phyloP scores from a whole-genome alignment of 495 filamentous ascomycete genomes.

The Tuber magnatum region DNA sequence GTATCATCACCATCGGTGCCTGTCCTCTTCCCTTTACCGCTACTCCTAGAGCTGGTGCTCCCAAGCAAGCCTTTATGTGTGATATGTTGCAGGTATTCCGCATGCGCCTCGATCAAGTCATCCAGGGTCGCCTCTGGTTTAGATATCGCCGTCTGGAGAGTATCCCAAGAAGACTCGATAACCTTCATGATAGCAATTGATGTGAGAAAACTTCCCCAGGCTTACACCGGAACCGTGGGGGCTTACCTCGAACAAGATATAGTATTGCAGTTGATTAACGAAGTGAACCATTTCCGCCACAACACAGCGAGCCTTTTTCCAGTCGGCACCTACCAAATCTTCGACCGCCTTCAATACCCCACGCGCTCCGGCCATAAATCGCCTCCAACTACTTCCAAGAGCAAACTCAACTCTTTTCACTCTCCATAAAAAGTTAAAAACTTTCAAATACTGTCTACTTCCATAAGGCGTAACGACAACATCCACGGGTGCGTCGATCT shows the following conservation, averaged over 20 bases:
- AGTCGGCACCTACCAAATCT: slow-evolving; percentile 67
- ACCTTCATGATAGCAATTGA: slow-evolving; percentile 47
- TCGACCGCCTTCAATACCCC: slow-evolving; percentile 81
- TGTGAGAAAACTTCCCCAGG: background rate
- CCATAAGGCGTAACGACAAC: slow-evolving; percentile 94
- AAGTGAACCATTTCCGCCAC: slow-evolving; percentile 99
- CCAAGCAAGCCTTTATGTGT: slow-evolving; percentile 94
- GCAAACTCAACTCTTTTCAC: slow-evolving; percentile 97
- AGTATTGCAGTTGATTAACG: slow-evolving; percentile 93
- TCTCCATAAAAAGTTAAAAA: slow-evolving; percentile 99
- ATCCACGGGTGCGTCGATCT: slow-evolving; percentile 93
- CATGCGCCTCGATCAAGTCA: slow-evolving; percentile 88
- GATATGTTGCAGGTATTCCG: slow-evolving; percentile 80
- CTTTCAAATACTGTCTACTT: slow-evolving; percentile 91
- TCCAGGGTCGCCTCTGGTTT: slow-evolving; percentile 84
- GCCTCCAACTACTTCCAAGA: slow-evolving; percentile 80
- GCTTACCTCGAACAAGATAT: slow-evolving; percentile 78
- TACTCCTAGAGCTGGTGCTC: slow-evolving; percentile 50
- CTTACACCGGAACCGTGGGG: background rate
- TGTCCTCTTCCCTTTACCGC: slow-evolving; percentile 41
- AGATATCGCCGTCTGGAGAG: slow-evolving; percentile 68
- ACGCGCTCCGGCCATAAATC: slow-evolving; percentile 89
- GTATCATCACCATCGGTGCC: slow-evolving; percentile 46
- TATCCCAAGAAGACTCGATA: slow-evolving; percentile 88
- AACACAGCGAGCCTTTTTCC: slow-evolving; percentile 80